Evolutionary conservation across 805 yeast genomes (phyloP), one percentile per base, ranked within the genome.

Genomic region (Ogataea thermomethanolica): DNA sequence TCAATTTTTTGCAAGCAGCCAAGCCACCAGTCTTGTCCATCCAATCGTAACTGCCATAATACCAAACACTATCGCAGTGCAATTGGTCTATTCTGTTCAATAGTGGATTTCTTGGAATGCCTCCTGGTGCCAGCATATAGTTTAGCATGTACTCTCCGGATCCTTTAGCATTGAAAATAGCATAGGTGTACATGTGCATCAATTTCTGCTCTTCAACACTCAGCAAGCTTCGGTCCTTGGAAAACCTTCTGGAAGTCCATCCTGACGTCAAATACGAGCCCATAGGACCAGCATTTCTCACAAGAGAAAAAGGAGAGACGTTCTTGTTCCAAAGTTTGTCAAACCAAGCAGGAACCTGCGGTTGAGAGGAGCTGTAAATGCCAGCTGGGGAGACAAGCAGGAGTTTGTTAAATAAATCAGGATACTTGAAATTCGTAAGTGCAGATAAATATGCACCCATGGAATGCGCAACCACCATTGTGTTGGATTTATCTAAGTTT

Each of bases 381-480:
- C 95, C 96, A 0, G 95, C 98, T 0, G 98, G 98, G 0, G 95
- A 84, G 6, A 87, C 81, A 67, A 90, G 71, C n/a, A 89, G 56
- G 25, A 91, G 56, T 51, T 82, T 83, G 34, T 71, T 66, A 46
- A 90, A 81, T 32, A 78, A 74, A 2, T 68, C 63, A 0, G 91
- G 87, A 46, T 71, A 64, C 39, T 71, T 69, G 39, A 79, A 67
- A 3, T 86, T 83, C 51, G 87, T 84, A 4, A 81, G 62, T 1
- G 82, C 74, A 57, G 84, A 75, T 15, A 91, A 53, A 56, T 90
- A 91, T 0, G 95, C 96, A 4, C 99, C 99, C 76, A 93, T 71
- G 0, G 96, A 89, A 63, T 91, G 99, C 1, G 96, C 95, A 61
- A 80, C 76, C 31, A 78, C 73, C 37, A 81, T 64, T 43, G 78